phyloP scores from a whole-genome alignment of 106 monocot species.

The Apostasia ramifera region DNA sequence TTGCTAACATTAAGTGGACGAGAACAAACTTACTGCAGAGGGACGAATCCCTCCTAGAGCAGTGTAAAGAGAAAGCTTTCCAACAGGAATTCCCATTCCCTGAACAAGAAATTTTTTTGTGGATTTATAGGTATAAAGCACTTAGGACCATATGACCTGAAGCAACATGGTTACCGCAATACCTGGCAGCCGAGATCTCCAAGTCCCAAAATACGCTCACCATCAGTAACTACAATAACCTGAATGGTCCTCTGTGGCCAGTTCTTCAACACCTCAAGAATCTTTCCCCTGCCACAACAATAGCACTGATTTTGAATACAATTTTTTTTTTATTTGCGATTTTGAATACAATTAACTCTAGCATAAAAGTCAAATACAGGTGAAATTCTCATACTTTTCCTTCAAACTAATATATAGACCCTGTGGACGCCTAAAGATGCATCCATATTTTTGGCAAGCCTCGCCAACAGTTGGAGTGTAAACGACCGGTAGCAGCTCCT shows the following conservation, averaged over 20 bases:
- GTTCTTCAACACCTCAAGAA: conserved; percentile 84
- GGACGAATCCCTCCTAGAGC: conserved; percentile 98
- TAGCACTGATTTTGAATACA: neutral
- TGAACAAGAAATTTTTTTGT: conserved; percentile 1
- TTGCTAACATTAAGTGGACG: neutral
- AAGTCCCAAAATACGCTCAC: conserved; percentile 91
- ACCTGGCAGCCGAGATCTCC: conserved; percentile 99
- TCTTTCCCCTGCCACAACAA: conserved; percentile 55
- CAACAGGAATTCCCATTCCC: conserved; percentile 96
- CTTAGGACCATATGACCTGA: too few species aligned
- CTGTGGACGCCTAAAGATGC: conserved; percentile 77
- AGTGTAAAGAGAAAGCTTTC: conserved; percentile 91
- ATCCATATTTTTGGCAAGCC: conserved; percentile 93
- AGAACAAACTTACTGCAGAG: conserved; percentile 65
- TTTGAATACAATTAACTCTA: neutral
- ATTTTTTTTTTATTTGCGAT: too few species aligned
- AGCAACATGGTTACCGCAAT: neutral
- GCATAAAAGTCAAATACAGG: neutral
- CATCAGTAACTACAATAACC: conserved; percentile 97
- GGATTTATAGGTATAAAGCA: too few species aligned
- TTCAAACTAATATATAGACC: conserved; percentile 77
- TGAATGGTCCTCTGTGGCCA: conserved; percentile 94
- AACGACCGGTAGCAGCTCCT: conserved; percentile 83
- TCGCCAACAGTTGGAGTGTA: conserved; percentile 94
- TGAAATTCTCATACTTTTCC: conserved; percentile 15